Evolutionary conservation across 2,329 filamentous ascomycete genomes (phyloP), one percentile per base, ranked within the genome.

Genomic region (Thielaviopsis euricoi): DNA sequence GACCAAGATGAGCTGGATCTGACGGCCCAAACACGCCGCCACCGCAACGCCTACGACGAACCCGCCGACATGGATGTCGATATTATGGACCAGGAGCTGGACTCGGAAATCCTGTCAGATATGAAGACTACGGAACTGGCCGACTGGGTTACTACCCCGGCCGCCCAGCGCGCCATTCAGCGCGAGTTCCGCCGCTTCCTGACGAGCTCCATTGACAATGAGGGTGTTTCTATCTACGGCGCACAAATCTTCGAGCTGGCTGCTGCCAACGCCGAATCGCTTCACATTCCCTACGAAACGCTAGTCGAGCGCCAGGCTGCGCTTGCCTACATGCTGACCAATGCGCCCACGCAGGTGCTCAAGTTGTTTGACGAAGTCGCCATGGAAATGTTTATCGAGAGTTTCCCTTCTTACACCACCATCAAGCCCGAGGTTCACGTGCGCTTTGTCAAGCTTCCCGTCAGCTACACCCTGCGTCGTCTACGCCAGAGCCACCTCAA

Each of bases 351-450:
- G n/a, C 91, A 96, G 70, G 87, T 97, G 67, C 79, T 98, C 61
- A 93, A 93, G 69, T 85, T 98, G 53, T 97, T 98, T 66, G 93
- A 98, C 65, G 85, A 95, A 63, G 91, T 96, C 3, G 91, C 93
- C 59, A 91, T 98, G 81, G 93, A 98, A 62, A 90, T 94, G 43
- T 91, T 94, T 5, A 80, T 97, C 22, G 82, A 97, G 57, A 89
- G 97, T 70, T 98, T 97, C 71, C 91, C 90, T 1, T 90, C 97
- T 70, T 98, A 98, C 69, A 89, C 95, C 69, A 87, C 89, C 62
- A 98, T 98, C 65, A 93, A 97, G 71, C 87, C 89, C 26, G 93
- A 98, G 70, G 95, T 98, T 56, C 93, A 98, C 68, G 91, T 98
- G 58, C 89, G 93, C 61, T 95, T 98, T 67, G 90, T 89, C 22